Evolutionary conservation across 2,329 filamentous ascomycete species (phyloP), one percentile per base, ranked within the genome.

Genomic region (Exserohilum turcica): DNA sequence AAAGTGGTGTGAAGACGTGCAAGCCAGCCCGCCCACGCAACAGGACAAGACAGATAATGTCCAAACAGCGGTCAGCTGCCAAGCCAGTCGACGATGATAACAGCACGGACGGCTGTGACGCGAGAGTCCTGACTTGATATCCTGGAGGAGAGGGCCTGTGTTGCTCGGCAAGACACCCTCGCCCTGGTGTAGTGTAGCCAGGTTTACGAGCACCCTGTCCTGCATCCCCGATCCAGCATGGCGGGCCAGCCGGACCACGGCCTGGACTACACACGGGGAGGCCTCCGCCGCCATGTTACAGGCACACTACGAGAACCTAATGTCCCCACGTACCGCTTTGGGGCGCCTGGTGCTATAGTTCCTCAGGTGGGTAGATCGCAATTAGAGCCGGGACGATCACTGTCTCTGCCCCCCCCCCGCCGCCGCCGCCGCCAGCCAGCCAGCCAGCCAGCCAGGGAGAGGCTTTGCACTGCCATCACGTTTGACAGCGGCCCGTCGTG

Each of bases 51-150:
- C 13, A 31, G 37, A 48, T 24, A 24, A 24, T 31, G 28, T 21
- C 12, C 38, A 38, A 38, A 38, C 32, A 32, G 50, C 33, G 45
- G 45, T 43, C 50, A 53, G 21, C 18, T 32, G 32, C 35, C 40
- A 31, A 36, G 43, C 36, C 13, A n/a, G 31, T 42, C 13, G 7
- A 44, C 33, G 9, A 28, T 32, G 15, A 39, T n/a, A 33, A 27
- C 32, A 39, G 27, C 36, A 35, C 31, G 45, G 50, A 48, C n/a
- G n/a, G n/a, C 50, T 53, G 45, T 48, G 50, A 45, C 33, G 42
- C 28, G 33, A 38, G 43, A 43, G 38, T 53, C 39, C 35, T 33
- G 38, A 18, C 19, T 24, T 43, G 32, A n/a, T 19, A 36, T 19
- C 39, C 28, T 33, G 42, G 45, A 39, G 42, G 27, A 37, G 45